Evolutionary conservation across 805 yeast genomes (phyloP), one percentile per base, ranked within the genome.

Genomic region (Kluyveromyces wickerhamii): DNA sequence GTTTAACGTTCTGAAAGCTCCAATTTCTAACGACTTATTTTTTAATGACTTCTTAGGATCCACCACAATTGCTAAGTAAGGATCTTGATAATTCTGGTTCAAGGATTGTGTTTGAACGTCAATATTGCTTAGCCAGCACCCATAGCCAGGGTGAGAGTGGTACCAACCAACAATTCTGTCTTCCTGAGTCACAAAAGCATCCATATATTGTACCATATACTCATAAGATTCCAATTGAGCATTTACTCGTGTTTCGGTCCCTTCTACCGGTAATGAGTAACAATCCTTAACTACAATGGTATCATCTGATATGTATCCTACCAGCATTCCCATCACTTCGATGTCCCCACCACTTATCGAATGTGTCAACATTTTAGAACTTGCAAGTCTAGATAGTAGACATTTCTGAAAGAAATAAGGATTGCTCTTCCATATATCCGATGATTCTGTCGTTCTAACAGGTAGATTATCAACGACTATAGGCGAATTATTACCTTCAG

Each of bases 91-190:
- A 38, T 72, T 75, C 59, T 87, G 96, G 49, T 88, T 86, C 52
- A 86, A 68, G 15, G 64, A 52, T 54, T 89, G 97, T 0, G 97
- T 89, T 29, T 83, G 78, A 21, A 92, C 94, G 59, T 89, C 97
- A 25, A 89, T 86, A 4, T 92, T 94, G 36, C 92, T 79, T 28
- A 89, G 60, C 96, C 96, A 89, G 56, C 96, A 88, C 12, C 96
- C 96, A 57, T 87, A 89, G 0, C 96, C 95, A 0, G 98, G 98
- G 57, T 89, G 98, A 69, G 97, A 86, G 58, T 89, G 98, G 59
- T 92, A 89, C 98, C 98, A 89, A 7, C 98, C 98, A 11, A 92
- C 84, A 15, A 89, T 81, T 45, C 82, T 72, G 42, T 82, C 79
- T n/a, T 53, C 40, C n/a, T 49, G 72, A 72, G 41, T 73, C 55